Evolutionary conservation across 2,329 filamentous ascomycete genomes (phyloP).

Genomic region (Arthrinium phaeospermum): DNA sequence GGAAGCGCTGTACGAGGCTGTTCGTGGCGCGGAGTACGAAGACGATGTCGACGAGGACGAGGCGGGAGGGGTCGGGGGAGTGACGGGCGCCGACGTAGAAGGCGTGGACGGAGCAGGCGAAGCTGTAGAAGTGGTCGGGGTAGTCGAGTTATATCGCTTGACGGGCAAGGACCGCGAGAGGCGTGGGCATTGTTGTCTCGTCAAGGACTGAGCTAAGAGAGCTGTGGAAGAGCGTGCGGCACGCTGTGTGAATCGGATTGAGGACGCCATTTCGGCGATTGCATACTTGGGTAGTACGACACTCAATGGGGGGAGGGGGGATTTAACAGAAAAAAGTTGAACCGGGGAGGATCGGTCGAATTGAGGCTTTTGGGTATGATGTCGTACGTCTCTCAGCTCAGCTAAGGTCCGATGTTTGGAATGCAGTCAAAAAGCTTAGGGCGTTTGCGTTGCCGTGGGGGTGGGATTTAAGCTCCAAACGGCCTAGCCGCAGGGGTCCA

Average conservation of each 20-base stretch:
- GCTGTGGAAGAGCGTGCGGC: conserved; percentile 9
- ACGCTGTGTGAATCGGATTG: conserved; percentile 19
- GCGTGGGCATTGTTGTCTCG: background rate
- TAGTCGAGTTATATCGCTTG: conserved; percentile 12
- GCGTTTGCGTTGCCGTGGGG: conserved; percentile 4
- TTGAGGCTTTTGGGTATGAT: conserved; percentile 16
- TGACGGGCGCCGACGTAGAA: background rate
- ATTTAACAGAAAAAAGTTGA: background rate
- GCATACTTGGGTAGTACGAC: conserved; percentile 6
- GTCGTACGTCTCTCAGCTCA: conserved; percentile 15
- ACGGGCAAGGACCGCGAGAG: background rate
- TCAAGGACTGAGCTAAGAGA: background rate
- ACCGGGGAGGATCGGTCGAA: background rate
- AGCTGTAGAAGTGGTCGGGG: conserved; percentile 3
- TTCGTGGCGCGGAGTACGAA: background rate
- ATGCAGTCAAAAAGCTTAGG: conserved; percentile 16
- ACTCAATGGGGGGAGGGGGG: background rate
- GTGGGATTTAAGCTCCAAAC: conserved; percentile 8
- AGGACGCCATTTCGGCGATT: conserved; percentile 18
- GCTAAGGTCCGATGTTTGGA: conserved; percentile 2
- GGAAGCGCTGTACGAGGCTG: background rate
- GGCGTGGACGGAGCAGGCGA: background rate
- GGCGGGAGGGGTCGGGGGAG: background rate
- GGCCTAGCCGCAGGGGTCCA: background rate
- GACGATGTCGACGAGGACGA: conserved; percentile 12